Evolutionary conservation across 2,329 filamentous ascomycete genomes (phyloP).

Genomic region (Nigrograna mackinnonii): DNA sequence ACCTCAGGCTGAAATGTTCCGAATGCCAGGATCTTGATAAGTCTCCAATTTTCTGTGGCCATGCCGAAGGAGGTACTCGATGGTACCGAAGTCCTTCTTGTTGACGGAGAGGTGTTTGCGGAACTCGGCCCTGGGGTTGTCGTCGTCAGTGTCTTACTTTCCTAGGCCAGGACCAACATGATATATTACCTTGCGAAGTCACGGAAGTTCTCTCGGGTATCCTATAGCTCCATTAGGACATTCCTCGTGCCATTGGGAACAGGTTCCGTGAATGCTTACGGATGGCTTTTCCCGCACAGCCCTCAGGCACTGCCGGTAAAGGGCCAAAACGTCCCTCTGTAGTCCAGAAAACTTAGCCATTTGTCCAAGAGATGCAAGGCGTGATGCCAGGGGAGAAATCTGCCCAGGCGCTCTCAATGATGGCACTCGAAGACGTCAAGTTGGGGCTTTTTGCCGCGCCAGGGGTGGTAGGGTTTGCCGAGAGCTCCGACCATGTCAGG

Average conservation of each 20-base stretch:
- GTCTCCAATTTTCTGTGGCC: constrained; percentile 80
- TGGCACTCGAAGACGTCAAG: no score
- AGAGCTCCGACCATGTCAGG: no score
- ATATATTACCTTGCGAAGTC: constrained; percentile 61
- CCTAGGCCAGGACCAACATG: neutral
- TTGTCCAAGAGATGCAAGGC: neutral
- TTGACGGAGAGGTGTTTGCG: constrained; percentile 68
- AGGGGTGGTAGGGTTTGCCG: no score
- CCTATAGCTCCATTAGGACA: constrained; percentile 45
- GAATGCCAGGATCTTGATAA: constrained; percentile 79
- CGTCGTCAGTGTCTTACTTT: neutral
- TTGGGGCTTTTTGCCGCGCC: no score
- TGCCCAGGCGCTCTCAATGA: no score
- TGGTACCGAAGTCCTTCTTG: constrained; percentile 83
- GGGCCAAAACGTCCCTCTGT: constrained; percentile 82
- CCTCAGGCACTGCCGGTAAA: constrained; percentile 86
- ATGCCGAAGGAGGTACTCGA: constrained; percentile 84
- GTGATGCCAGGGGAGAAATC: neutral
- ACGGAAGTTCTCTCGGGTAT: constrained; percentile 64
- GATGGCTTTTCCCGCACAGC: constrained; percentile 79
- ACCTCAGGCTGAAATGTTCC: constrained; percentile 60
- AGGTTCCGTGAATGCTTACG: constrained; percentile 50
- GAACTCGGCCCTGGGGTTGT: constrained; percentile 69
- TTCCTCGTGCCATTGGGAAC: neutral
- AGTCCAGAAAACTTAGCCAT: constrained; percentile 73